A percentile compares a stretch with the other conserved stretches of the same genome.
Evolutionary conservation across 2,329 filamentous ascomycete species (phyloP).

Genomic region (Eutypa lata): DNA sequence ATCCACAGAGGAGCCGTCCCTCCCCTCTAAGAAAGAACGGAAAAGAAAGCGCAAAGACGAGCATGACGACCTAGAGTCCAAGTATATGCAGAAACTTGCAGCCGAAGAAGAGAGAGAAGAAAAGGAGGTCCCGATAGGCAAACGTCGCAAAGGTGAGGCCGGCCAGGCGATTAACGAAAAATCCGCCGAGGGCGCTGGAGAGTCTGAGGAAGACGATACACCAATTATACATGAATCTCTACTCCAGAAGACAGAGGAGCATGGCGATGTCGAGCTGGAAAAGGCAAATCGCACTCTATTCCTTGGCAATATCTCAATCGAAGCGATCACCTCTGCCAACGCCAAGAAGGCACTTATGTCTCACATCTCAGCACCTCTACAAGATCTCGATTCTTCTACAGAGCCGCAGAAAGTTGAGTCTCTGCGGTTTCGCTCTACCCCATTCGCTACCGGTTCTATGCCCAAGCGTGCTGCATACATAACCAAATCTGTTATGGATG

Average conservation of each 20-base stretch:
- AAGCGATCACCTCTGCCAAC: conserved; percentile 77
- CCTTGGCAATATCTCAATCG: conserved; percentile 82
- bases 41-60: conserved; percentile 68
- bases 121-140: conserved; percentile 37
- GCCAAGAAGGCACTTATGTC: conserved; percentile 73
- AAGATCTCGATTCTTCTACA: conserved; percentile 44
- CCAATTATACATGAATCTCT: conserved; percentile 57
- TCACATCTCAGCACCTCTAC: conserved; percentile 76
- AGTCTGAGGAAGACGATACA: conserved; percentile 34
- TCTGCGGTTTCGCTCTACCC: conserved; percentile 88
- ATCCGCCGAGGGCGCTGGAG: conserved; percentile 23
- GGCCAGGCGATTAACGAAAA: conserved; percentile 21
- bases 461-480: conserved; percentile 95
- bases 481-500: conserved; percentile 83
- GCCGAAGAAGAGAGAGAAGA: conserved; percentile 51
- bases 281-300: conserved; percentile 91
- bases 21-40: conserved; percentile 46
- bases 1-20: conserved; percentile 34
- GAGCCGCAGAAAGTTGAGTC: conserved; percentile 75
- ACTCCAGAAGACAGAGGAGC: conserved; percentile 44
- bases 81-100: conserved; percentile 65
- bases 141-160: conserved; percentile 48
- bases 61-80: conserved; percentile 67
- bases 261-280: conserved; percentile 61
- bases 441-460: conserved; percentile 71